Evolutionary conservation across 352 stramenopile genomes (phyloP).

Genomic region (Globisporangium alternatum): DNA sequence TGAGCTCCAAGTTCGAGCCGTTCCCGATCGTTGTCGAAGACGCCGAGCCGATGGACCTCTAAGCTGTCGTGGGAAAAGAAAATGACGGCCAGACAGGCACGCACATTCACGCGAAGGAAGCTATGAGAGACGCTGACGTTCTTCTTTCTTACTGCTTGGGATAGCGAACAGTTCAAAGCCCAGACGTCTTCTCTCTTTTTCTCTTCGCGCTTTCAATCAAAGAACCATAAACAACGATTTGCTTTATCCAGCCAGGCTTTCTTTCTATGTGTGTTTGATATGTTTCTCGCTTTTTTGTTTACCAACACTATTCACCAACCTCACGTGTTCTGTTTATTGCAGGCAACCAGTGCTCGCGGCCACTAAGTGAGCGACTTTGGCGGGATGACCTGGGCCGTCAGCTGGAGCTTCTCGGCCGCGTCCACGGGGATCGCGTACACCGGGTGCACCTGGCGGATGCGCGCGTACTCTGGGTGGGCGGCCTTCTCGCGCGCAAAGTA

Average conservation of each 20-base stretch:
- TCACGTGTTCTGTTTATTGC: neutral
- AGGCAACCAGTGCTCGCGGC: neutral
- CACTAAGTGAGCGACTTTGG: constrained; percentile 12
- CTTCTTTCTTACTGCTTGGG: too few relatives aligned
- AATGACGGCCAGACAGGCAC: neutral
- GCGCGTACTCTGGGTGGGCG: constrained; percentile 46
- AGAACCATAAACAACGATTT: too few relatives aligned
- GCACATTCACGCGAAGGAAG: neutral
- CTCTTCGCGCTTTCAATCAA: too few relatives aligned
- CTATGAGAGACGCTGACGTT: too few relatives aligned
- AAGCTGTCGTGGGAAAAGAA: constrained; percentile 20
- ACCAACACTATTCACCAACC: neutral
- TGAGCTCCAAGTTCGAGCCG: constrained; percentile 73
- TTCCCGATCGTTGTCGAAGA: constrained; percentile 76
- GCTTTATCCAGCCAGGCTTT: too few relatives aligned
- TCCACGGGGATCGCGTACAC: constrained; percentile 94
- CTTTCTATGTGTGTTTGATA: too few relatives aligned
- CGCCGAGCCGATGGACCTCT: constrained; percentile 76
- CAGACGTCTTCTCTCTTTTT: too few relatives aligned
- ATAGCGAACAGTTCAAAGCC: too few relatives aligned
- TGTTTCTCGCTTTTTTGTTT: too few relatives aligned
- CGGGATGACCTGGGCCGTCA: constrained; percentile 74
- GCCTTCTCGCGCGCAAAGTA: constrained; percentile 84
- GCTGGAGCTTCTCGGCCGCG: constrained; percentile 83
- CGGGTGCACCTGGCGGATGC: constrained; percentile 90